Conservation (phyloP, 2,329 filamentous ascomycete genomes). For the Didymella pinodella region DNA sequence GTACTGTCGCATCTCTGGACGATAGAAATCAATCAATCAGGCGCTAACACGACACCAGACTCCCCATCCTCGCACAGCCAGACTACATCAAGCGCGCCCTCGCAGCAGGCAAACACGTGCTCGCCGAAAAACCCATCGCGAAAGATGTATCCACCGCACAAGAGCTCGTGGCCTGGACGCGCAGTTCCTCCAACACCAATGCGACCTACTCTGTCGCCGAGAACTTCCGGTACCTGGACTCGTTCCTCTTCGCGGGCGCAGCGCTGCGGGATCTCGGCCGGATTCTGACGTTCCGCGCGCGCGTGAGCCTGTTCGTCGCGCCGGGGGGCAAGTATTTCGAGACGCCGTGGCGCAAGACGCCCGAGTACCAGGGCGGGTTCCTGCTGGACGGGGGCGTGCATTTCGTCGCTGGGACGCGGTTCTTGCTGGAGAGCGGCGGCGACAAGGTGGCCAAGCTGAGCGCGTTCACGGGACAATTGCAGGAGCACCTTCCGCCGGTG, state of each 20-base stretch:
- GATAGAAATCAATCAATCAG: background rate
- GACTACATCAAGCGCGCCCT: constrained; percentile 66
- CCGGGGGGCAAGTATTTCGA: constrained; percentile 64
- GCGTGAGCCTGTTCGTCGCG: constrained; percentile 56
- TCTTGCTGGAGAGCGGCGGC: constrained; percentile 60
- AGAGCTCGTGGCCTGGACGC: constrained; percentile 59
- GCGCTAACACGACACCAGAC: constrained; percentile 43
- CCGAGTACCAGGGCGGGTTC: constrained; percentile 77
- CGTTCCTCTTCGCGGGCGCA: constrained; percentile 61
- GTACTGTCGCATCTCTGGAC: constrained; percentile 16
- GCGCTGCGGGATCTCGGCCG: constrained; percentile 62
- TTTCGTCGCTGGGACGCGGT: constrained; percentile 68
- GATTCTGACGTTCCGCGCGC: constrained; percentile 62
- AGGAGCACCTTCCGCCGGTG: constrained; percentile 67
- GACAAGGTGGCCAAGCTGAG: constrained; percentile 59
- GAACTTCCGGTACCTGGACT: constrained; percentile 72
- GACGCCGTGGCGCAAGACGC: constrained; percentile 71
- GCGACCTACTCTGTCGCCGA: constrained; percentile 66
- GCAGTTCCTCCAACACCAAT: constrained; percentile 48
- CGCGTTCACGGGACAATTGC: constrained; percentile 64
- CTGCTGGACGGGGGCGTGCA: constrained; percentile 80
- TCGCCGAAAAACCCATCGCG: constrained; percentile 74
- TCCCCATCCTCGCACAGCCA: constrained; percentile 70
- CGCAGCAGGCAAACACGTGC: constrained; percentile 72
- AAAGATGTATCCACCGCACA: constrained; percentile 63